Base-by-base conservation (phyloP, 306 rosid species). In the Begonia loranthoides region DNA sequence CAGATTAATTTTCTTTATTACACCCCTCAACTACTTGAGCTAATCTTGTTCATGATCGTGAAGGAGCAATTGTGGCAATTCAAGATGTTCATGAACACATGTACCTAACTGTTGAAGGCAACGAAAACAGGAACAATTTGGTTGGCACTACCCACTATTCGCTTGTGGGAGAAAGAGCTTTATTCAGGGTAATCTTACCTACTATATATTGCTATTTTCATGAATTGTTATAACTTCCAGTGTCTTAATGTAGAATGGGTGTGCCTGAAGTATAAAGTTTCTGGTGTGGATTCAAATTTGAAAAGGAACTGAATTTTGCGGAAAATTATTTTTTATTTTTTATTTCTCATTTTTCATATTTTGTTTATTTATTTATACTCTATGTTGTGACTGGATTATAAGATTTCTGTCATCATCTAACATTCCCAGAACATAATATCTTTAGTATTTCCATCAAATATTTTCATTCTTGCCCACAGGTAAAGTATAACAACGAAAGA, bases 41-140 rank as follows among this genome's bases (percentile, higher is more conserved):
- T 75, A 66, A 63, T 74, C 66, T 34, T 67, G 63, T 36, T 56
- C 47, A 48, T 21, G 38, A 61, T 71, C 55, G 79, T 73, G 62
- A 71, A 89, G 97, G 97, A 61, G 83, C 94, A 55, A 66, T 89
- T 79, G 85, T 89, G 63, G 94, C 94, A 66, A 77, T 89, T 49
- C 90, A 82, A 72, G 97, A 89, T 69, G 77, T 73, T 61, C 64
- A 76, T 62, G 87, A 89, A 58, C 97, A 89, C 62, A 77, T 85
- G 92, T 89, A 77, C 71, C 58, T 89, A 64, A 70, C 87, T 9
- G 87, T 89, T 57, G 93, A 89, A 52, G 83, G 90, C 52, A 75
- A 75, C 48, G 78, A 76, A 43, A 62, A 64, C 52, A 60, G 63
- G 59, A 76, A 73, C 76, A 80, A 66, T 58, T 45, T 82, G 58